Conservation (phyloP, 345 rosid species). For the Camelina laxa region DNA sequence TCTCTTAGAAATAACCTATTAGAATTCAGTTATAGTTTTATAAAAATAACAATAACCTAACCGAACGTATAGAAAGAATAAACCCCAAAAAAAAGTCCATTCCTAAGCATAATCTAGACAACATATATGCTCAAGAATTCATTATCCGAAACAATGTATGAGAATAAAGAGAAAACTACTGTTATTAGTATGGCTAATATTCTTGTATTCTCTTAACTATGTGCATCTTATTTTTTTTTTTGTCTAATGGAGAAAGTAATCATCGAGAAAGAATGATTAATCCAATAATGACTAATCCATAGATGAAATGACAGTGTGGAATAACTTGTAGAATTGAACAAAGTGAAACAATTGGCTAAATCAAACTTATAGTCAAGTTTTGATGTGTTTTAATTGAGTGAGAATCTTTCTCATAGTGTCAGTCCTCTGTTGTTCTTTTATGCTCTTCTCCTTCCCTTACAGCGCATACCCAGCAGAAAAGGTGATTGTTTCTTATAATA, state of each 20-base stretch:
- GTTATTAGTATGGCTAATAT: constrained; percentile 30
- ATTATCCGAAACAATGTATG: constrained; percentile 14
- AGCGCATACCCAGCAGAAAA: constrained; percentile 38
- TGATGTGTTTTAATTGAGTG: constrained; percentile 40
- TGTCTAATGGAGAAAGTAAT: constrained; percentile 23
- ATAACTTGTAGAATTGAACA: constrained; percentile 40
- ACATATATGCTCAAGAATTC: background rate
- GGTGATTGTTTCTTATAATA: constrained; percentile 11
- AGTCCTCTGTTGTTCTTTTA: constrained; percentile 41
- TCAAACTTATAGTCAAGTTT: constrained; percentile 39
- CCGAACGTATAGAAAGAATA: no score
- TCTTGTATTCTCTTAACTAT: constrained; percentile 24
- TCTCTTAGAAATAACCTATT: background rate
- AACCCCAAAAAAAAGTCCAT: background rate
- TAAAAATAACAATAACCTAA: background rate
- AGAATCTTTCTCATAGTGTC: constrained; percentile 39
- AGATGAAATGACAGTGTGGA: constrained; percentile 41
- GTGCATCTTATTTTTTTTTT: background rate
- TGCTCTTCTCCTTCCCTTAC: constrained; percentile 36
- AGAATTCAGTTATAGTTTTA: background rate
- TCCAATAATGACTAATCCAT: constrained; percentile 6
- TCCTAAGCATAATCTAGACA: constrained; percentile 7
- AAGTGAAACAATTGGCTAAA: constrained; percentile 37
- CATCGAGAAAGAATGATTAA: constrained; percentile 17
- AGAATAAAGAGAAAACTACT: constrained; percentile 27